Base-by-base conservation (phyloP, 73 alveolate genomes). In the Stentor roeselii region DNA sequence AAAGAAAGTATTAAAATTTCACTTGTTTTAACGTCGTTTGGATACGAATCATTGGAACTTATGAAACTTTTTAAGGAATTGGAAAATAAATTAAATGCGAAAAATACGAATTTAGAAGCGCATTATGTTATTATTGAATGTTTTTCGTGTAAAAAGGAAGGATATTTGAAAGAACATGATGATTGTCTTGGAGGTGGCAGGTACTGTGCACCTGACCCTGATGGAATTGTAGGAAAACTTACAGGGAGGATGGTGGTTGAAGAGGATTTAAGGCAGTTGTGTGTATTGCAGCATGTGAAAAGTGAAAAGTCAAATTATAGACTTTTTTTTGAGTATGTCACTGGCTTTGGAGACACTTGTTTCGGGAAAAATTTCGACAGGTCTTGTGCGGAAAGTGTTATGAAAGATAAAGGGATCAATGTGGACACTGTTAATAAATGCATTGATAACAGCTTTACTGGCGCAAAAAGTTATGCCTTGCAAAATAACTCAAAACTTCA, bases 221-320 rank as follows among this genome's bases (percentile, higher is more conserved):
- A 86, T 86, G 83, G 50, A 1, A 14, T 21, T n/a, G 3, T 41
- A 3, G 92, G 92, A 3, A 89, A 89, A 21, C 27, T 59, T 11
- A 84, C 78, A 32, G 98, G 96, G 0, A 89, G 91, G 80, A 84
- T 84, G 14, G 86, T 93, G n/a, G 87, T 93, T 3, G 59, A 87
- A 77, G 97, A 93, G 86, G 95, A 93, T 88, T 86, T 93, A 59
- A 91, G 95, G 84, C 92, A 93, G 88, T 75, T 91, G 76, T 93
- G 98, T 85, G 59, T 93, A 31, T 89, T 78, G 59, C 60, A 91
- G 30, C 38, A 83, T 60, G 32, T 84, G 4, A 74, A 77, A 78
- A 77, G 78, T 34, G 82, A 39, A 15, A 82, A 75, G 3, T 39
- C 60, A 61, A 60, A 30, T 31, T 89, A 59, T 82, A 76, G 82